phyloP scores from a whole-genome alignment of 2,329 filamentous ascomycete species.

The Grosmannia penicillata region DNA sequence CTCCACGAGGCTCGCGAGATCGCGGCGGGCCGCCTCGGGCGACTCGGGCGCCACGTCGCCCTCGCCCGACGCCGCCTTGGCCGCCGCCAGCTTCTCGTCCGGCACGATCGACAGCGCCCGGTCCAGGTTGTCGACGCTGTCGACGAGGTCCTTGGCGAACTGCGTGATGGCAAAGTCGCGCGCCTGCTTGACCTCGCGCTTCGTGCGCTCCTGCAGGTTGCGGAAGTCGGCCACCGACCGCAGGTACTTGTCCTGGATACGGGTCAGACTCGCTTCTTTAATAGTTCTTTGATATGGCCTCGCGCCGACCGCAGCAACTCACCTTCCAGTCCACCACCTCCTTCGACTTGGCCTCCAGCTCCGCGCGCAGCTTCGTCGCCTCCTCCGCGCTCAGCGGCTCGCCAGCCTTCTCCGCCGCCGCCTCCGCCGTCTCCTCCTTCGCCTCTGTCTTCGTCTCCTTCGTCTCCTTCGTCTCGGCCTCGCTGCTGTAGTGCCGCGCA shows the following conservation, averaged over 20 bases:
- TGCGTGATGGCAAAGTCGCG: constrained; percentile 90
- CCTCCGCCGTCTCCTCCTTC: constrained; percentile 9
- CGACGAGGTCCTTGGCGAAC: constrained; percentile 89
- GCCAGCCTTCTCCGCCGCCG: constrained; percentile 17
- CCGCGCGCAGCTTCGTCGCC: constrained; percentile 12
- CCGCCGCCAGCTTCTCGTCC: constrained; percentile 51
- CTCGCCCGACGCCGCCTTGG: constrained; percentile 18
- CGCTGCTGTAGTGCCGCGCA: constrained; percentile 30
- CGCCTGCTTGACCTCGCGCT: constrained; percentile 75
- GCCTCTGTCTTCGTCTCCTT: too few species aligned
- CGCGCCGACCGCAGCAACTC: too few species aligned
- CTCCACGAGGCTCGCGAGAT: constrained; percentile 68
- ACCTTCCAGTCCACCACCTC: constrained; percentile 72
- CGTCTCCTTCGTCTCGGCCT: constrained; percentile 19
- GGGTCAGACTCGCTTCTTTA: background rate
- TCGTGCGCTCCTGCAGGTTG: constrained; percentile 90
- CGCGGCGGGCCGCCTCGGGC: constrained; percentile 44
- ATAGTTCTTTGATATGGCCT: too few species aligned
- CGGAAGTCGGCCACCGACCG: constrained; percentile 93
- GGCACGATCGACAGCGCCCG: constrained; percentile 74
- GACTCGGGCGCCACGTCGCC: constrained; percentile 33
- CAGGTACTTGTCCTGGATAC: constrained; percentile 72
- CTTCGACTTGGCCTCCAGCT: constrained; percentile 25
- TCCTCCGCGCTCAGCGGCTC: too few species aligned
- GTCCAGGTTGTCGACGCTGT: constrained; percentile 94